These are phyloP conservation scores for Gamarada debralockiae DNA, from an alignment of 495 filamentous ascomycete species.

Conservation along the genomic window DNA sequence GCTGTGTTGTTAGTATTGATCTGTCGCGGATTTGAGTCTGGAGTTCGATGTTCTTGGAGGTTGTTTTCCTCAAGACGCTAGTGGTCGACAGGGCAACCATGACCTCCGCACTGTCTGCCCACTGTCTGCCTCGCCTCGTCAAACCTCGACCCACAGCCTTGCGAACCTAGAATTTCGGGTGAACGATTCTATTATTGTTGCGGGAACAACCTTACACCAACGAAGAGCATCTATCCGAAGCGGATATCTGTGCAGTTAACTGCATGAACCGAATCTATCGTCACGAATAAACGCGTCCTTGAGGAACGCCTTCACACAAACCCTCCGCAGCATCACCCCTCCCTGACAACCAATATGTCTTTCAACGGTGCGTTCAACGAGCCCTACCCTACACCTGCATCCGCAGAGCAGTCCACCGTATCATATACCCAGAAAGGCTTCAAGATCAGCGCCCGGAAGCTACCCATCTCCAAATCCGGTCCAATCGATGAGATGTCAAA, in stretches of 20 bases:
- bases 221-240: neutral
- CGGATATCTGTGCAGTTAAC: neutral
- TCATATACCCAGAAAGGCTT: slow-evolving; percentile 57
- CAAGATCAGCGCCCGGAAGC: slow-evolving; percentile 72
- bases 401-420: slow-evolving; percentile 35
- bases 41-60: neutral
- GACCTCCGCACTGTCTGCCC: neutral
- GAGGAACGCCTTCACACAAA: too few relatives aligned
- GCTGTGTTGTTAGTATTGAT: slow-evolving; percentile 15
- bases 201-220: too few relatives aligned
- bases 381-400: slow-evolving; percentile 31
- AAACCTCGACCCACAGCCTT: neutral
- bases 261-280: neutral
- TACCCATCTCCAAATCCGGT: slow-evolving; percentile 85
- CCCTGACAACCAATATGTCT: slow-evolving; percentile 13
- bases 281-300: neutral
- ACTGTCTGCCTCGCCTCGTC: too few relatives aligned
- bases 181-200: neutral
- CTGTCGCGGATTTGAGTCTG: neutral
- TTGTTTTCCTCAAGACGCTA: neutral
- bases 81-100: neutral
- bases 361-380: slow-evolving; percentile 37
- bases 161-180: too few relatives aligned
- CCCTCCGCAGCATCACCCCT: too few relatives aligned
- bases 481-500: slow-evolving; percentile 84